phyloP scores from a whole-genome alignment of 768 basidiomycete genomes.

The Baorangia bicolor region DNA sequence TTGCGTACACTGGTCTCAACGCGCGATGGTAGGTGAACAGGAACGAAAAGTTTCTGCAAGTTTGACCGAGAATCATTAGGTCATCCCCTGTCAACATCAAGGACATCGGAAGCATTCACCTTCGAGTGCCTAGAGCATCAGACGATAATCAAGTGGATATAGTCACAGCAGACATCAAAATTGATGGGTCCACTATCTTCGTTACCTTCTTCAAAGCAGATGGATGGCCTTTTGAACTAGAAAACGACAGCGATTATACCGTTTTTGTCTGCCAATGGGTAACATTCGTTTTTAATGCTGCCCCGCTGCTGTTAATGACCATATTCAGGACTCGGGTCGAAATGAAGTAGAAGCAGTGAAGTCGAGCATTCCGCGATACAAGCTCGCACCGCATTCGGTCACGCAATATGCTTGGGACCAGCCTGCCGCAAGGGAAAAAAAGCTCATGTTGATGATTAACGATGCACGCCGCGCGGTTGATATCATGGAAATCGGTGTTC shows the following conservation, averaged over 20 bases:
- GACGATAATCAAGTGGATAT: conserved; percentile 46
- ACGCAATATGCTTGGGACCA: conserved; percentile 90
- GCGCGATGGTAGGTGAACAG: conserved; percentile 65
- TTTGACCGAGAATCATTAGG: conserved; percentile 45
- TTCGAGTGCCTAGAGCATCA: conserved; percentile 56
- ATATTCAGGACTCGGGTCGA: conserved; percentile 44
- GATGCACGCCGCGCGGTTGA: conserved; percentile 69
- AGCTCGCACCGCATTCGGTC: conserved; percentile 51
- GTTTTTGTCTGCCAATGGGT: conserved; percentile 78
- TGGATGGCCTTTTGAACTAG: conserved; percentile 86
- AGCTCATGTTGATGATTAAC: conserved; percentile 63
- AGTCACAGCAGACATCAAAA: conserved; percentile 71
- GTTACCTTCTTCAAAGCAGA: conserved; percentile 65
- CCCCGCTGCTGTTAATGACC: conserved; percentile 19
- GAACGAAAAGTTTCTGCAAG: not conserved
- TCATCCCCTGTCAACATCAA: conserved; percentile 90
- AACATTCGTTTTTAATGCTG: conserved; percentile 11
- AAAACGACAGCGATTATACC: conserved; percentile 79
- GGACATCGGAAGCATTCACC: conserved; percentile 82
- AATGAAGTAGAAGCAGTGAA: conserved; percentile 41
- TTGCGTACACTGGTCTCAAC: conserved; percentile 85
- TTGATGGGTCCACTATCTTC: conserved; percentile 89
- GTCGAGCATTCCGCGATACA: conserved; percentile 45
- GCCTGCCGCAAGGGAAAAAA: conserved; percentile 82
- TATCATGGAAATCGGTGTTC: conserved; percentile 93